These are phyloP conservation scores for Sclerotinia sclerotiorum DNA, from an alignment of 2,329 filamentous ascomycete genomes.

Conservation along the genomic window DNA sequence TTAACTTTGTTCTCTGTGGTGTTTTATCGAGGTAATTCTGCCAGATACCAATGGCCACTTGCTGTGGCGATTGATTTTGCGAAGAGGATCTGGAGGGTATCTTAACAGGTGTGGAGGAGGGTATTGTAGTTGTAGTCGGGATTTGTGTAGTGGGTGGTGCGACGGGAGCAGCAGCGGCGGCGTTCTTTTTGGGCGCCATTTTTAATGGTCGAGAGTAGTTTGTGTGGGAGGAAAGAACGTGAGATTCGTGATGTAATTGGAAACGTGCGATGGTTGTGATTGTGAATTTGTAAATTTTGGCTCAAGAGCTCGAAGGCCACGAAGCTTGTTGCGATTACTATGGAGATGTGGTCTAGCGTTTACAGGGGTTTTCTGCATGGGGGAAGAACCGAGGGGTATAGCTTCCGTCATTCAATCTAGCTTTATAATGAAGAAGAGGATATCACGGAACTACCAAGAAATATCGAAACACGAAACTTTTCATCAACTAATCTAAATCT, in stretches of 20 bases:
- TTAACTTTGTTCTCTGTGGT: conserved; percentile 85
- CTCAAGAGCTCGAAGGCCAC: conserved; percentile 21
- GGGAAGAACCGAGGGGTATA: conserved; percentile 22
- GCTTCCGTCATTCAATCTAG: conserved; percentile 12
- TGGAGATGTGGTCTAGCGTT: conserved; percentile 3
- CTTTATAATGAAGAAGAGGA: conserved; percentile 1
- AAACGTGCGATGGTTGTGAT: conserved; percentile 20
- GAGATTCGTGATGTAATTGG: conserved; percentile 12
- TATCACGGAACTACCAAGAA: background rate
- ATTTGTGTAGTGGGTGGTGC: conserved; percentile 25
- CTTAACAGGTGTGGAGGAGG: conserved; percentile 36
- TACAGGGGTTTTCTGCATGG: conserved; percentile 14
- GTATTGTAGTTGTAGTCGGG: conserved; percentile 29
- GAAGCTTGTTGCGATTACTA: conserved; percentile 26
- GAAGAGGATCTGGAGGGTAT: conserved; percentile 34
- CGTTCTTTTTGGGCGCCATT: conserved; percentile 54
- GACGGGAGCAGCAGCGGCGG: conserved; percentile 36
- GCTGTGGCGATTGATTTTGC: conserved; percentile 38
- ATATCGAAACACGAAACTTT: background rate
- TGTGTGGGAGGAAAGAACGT: background rate
- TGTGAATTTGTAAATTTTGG: conserved; percentile 18
- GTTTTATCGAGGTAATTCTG: conserved; percentile 77
- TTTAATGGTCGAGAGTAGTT: conserved; percentile 21
- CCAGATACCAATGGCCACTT: conserved; percentile 70
- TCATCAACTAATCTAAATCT: conserved; percentile 4